Conservation (phyloP, 768 basidiomycete species). For the Paxillus involutus region DNA sequence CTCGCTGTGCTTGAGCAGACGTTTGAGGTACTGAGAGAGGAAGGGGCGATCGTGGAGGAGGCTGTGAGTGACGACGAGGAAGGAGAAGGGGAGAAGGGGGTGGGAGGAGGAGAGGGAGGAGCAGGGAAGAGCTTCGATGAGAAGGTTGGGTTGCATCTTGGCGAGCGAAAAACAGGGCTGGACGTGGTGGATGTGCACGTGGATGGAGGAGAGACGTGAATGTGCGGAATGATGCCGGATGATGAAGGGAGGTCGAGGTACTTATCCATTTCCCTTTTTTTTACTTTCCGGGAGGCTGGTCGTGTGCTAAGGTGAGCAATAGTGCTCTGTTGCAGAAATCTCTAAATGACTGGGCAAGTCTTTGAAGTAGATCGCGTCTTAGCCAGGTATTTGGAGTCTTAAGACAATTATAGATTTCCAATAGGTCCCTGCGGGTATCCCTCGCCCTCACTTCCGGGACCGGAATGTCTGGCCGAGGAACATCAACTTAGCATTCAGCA, state of each 20-base stretch:
- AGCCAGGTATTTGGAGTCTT: too few species aligned
- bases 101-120: constrained; percentile 7
- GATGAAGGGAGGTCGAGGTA: not conserved
- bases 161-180: constrained; percentile 3
- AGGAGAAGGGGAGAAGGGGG: constrained; percentile 23
- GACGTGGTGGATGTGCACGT: constrained; percentile 21
- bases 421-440: too few species aligned
- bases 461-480: too few species aligned
- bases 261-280: not conserved
- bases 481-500: too few species aligned
- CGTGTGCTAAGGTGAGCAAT: too few species aligned
- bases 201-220: constrained; percentile 7
- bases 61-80: constrained; percentile 45
- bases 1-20: constrained; percentile 65
- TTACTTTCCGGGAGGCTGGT: too few species aligned
- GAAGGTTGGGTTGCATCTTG: constrained; percentile 36
- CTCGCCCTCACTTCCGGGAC: too few species aligned
- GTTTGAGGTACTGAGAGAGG: constrained; percentile 57
- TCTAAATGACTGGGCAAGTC: too few species aligned
- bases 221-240: too few species aligned
- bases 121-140: constrained; percentile 38
- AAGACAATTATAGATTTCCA: too few species aligned
- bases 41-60: constrained; percentile 70
- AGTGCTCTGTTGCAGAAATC: too few species aligned
- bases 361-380: too few species aligned